A percentile compares a stretch with the other conserved stretches of the same genome.
phyloP scores from a whole-genome alignment of 1,139 yeast species.

The Candida sp. region DNA sequence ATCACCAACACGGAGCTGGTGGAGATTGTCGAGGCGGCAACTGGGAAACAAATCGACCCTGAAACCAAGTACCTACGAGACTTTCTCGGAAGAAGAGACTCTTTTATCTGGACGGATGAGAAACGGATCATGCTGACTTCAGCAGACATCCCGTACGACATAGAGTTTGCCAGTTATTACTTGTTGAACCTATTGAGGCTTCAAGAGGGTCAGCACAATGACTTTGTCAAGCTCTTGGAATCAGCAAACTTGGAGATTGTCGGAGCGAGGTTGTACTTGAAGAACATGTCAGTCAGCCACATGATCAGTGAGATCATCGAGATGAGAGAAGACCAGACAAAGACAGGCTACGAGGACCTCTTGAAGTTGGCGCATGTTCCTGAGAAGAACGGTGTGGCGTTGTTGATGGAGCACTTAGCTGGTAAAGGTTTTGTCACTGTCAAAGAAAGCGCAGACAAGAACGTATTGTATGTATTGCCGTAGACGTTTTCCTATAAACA shows the following conservation, averaged over 20 bases:
- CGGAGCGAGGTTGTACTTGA: slow-evolving; percentile 29
- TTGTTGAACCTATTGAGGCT: slow-evolving; percentile 27
- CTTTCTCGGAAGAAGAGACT: too few relatives aligned
- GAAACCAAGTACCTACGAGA: too few relatives aligned
- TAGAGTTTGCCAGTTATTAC: slow-evolving; percentile 28
- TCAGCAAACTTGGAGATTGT: slow-evolving; percentile 28
- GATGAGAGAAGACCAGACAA: slow-evolving; percentile 12
- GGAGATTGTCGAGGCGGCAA: too few relatives aligned
- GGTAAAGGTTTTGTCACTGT: slow-evolving; percentile 34
- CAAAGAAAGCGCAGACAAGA: slow-evolving; percentile 21
- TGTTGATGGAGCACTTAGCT: slow-evolving; percentile 22
- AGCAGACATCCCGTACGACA: slow-evolving; percentile 31
- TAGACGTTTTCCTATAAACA: background rate
- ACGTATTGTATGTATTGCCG: slow-evolving; percentile 23
- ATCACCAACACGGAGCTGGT: background rate
- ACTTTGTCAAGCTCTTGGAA: slow-evolving; percentile 25
- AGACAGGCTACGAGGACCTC: slow-evolving; percentile 21
- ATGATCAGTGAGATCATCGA: slow-evolving; percentile 3
- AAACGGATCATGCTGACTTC: background rate
- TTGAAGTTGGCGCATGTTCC: slow-evolving; percentile 11
- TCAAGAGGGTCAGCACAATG: background rate
- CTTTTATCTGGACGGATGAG: background rate
- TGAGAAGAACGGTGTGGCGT: slow-evolving; percentile 16
- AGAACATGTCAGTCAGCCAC: slow-evolving; percentile 1
- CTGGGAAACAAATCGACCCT: too few relatives aligned